Conservation (phyloP, 257 asterid genomes). For the Solanum pimpinellifolium region DNA sequence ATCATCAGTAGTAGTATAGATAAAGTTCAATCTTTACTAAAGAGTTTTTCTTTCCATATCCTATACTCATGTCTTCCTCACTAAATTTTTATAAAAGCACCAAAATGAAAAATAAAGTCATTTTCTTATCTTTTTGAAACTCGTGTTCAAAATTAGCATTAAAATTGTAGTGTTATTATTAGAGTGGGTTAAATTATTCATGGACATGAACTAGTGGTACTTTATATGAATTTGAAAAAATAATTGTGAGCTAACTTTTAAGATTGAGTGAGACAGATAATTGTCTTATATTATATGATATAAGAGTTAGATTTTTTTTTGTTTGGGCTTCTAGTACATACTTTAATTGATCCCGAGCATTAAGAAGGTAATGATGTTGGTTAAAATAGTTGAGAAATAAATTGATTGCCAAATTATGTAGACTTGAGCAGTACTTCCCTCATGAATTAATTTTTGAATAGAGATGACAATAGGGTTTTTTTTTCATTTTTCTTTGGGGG, state of each 20-base stretch:
- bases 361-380: no score
- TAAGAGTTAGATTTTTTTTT: no score
- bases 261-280: no score
- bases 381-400: no score
- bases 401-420: no score
- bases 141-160: background rate
- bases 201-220: no score
- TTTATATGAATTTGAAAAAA: background rate
- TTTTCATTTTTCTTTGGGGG: no score
- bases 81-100: background rate
- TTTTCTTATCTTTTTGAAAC: background rate
- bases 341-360: background rate
- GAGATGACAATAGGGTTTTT: no score
- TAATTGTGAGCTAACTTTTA: no score
- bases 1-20: background rate
- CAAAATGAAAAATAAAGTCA: background rate
- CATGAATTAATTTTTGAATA: no score
- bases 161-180: background rate
- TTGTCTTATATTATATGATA: no score
- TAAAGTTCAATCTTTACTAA: background rate
- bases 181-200: background rate
- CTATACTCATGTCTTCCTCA: background rate
- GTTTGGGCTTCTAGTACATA: background rate
- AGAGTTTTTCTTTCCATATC: background rate
- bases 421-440: background rate